These are phyloP conservation scores for Bolboschoenoplectus hybrid DNA, from an alignment of 202 grass and related monocot species.

Conservation along the genomic window DNA sequence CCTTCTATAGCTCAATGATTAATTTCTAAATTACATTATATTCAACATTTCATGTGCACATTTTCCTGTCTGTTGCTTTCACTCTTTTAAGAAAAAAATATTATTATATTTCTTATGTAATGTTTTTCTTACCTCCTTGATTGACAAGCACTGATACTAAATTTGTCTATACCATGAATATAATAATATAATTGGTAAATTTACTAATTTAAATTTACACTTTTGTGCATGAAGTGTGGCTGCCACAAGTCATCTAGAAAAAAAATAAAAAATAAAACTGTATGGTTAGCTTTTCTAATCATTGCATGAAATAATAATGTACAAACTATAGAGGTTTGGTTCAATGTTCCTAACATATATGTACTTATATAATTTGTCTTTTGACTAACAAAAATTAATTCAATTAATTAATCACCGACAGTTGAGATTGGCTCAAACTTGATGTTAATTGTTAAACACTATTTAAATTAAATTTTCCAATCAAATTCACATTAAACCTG, in stretches of 20 bases:
- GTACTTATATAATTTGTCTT: not conserved
- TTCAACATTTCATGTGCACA: too few relatives aligned
- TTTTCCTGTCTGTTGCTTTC: too few relatives aligned
- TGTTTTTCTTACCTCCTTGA: too few relatives aligned
- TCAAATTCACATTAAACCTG: too few relatives aligned
- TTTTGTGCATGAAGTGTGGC: not conserved
- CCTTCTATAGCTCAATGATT: too few relatives aligned
- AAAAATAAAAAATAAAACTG: not conserved
- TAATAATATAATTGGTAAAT: too few relatives aligned
- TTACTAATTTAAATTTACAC: not conserved
- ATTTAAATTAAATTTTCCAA: not conserved
- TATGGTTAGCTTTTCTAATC: not conserved
- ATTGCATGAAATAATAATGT: not conserved
- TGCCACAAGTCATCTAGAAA: conserved; percentile 21
- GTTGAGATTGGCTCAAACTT: not conserved
- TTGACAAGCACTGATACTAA: too few relatives aligned
- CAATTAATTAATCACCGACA: conserved; percentile 12
- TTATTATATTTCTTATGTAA: too few relatives aligned
- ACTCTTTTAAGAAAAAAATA: too few relatives aligned
- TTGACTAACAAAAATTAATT: not conserved
- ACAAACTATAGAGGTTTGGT: conserved; percentile 17
- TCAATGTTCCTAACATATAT: conserved; percentile 8
- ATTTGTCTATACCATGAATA: too few relatives aligned
- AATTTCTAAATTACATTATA: too few relatives aligned
- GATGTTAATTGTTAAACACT: not conserved